Evolutionary conservation across 73 alveolate species (phyloP).

Genomic region (Stentor coeruleus): DNA sequence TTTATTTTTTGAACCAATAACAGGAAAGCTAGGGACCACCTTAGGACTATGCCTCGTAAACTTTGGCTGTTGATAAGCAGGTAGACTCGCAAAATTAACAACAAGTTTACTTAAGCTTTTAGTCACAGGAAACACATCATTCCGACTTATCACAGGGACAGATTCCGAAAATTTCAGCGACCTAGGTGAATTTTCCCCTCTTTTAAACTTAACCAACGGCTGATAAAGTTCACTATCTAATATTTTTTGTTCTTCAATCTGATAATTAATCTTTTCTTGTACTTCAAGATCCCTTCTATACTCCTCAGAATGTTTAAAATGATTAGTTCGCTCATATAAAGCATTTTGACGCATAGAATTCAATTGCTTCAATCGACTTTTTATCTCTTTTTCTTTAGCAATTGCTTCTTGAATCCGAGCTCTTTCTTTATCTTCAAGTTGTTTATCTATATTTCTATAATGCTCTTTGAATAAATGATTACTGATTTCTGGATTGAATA

Average conservation of each 20-base stretch:
- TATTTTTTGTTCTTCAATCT: not conserved
- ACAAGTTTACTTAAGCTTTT: no score
- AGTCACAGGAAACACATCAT: not conserved
- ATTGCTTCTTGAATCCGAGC: not conserved
- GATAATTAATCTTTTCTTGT: not conserved
- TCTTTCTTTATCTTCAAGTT: not conserved
- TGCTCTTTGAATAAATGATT: no score
- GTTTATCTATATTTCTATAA: not conserved
- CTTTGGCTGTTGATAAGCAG: slow-evolving; percentile 19
- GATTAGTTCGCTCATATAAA: not conserved
- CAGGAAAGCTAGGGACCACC: slow-evolving; percentile 7
- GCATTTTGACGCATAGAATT: not conserved
- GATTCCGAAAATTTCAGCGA: not conserved
- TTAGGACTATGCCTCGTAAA: slow-evolving; percentile 6
- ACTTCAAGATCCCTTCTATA: not conserved
- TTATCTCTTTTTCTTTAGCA: not conserved
- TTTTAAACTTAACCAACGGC: not conserved
- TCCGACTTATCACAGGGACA: not conserved
- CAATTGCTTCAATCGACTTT: not conserved
- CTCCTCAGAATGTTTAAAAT: not conserved
- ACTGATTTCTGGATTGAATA: no score
- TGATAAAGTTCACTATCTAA: not conserved
- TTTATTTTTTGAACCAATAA: no score
- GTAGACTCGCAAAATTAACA: not conserved
- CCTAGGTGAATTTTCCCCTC: no score